Evolutionary conservation across 176 grass and related monocot genomes (phyloP).

Genomic region (Sorghum bicolor): Sorghum_bicolor_NCBIv3 NC_012873.2:864001-864500

Average conservation of each 20-base stretch:
- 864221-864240: not conserved
- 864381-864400: not conserved
- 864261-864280: not conserved
- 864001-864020: conserved; percentile 54
- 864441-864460: not conserved
- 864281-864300: not conserved
- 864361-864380: not conserved
- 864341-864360: not conserved
- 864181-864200: not conserved
- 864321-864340: not conserved
- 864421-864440: not conserved
- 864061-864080: conserved; percentile 33
- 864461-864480: not conserved
- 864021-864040: conserved; percentile 34
- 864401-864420: not conserved
- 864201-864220: not conserved
- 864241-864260: not conserved
- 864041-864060: conserved; percentile 34
- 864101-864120: conserved; percentile 17
- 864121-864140: not conserved
- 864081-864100: conserved; percentile 41
- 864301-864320: not conserved
- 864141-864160: not conserved
- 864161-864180: not conserved
- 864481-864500: not conserved